A percentile compares a stretch with the other conserved stretches of the same genome.
phyloP scores from a whole-genome alignment of 208 protist species.

The Eutreptiella sp. region DNA sequence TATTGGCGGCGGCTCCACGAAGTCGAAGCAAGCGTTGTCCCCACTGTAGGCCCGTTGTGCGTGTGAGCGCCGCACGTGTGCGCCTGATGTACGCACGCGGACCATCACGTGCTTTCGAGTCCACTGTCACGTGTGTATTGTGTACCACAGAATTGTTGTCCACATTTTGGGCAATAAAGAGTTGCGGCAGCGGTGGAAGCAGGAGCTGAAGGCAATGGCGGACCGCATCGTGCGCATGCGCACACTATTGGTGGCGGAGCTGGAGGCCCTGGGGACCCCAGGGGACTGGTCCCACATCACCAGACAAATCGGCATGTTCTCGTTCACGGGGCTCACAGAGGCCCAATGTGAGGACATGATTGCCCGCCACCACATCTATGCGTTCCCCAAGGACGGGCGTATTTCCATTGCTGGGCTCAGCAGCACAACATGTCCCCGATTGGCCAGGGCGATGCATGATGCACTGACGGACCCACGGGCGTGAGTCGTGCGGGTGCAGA shows the following conservation, averaged over 20 bases:
- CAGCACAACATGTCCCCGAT: no score
- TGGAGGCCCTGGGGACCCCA: constrained; percentile 33
- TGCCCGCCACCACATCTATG: constrained; percentile 10
- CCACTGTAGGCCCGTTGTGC: no score
- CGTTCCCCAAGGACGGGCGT: constrained; percentile 25
- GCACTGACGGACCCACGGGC: no score
- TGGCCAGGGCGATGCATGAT: no score
- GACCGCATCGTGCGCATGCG: constrained; percentile 30
- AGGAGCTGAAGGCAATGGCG: constrained; percentile 11
- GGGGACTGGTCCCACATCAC: constrained; percentile 57
- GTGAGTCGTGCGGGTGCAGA: no score
- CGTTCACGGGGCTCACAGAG: constrained; percentile 50
- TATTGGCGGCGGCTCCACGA: no score
- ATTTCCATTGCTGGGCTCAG: constrained; percentile 19
- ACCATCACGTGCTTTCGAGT: no score
- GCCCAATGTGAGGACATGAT: constrained; percentile 15
- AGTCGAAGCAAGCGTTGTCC: no score
- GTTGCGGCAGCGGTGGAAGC: background rate
- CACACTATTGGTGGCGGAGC: constrained; percentile 11
- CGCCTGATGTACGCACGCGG: no score
- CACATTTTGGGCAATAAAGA: background rate
- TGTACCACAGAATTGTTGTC: no score
- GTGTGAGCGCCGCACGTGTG: no score
- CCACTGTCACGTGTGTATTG: no score
- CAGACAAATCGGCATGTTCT: constrained; percentile 79